Evolutionary conservation across 2,329 filamentous ascomycete species (phyloP), one percentile per base, ranked within the genome.

Genomic region (Sphaerulina musiva): DNA sequence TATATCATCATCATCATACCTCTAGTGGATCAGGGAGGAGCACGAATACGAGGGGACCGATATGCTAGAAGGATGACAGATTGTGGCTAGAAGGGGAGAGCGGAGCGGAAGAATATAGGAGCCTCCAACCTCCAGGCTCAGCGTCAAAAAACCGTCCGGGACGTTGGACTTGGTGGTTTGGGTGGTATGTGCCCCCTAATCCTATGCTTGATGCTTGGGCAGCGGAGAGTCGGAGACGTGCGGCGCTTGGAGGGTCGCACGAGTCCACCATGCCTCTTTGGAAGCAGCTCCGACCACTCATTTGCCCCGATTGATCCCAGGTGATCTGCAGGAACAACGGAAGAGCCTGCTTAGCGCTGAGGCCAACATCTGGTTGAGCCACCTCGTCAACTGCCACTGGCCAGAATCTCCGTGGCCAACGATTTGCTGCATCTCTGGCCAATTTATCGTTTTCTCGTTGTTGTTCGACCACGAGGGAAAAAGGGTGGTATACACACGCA

Each of bases 271-370:
- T 52, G 39, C 54, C 54, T 34, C 38, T 54, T 49, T 39, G 38
- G 41, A 17, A 20, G 20, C 2, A 31, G 4, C 36, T 41, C 46
- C 50, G 42, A 50, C 54, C 54, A 53, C 36, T 53, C 50, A 55
- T 32, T 34, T n/a, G 26, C 49, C 44, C 34, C 34, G 14, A 14
- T 53, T 17, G 34, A 7, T 14, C 36, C 53, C 36, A 47, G 17
- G 17, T n/a, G 39, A 52, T 49, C 54, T 56, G 54, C 54, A 56
- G 54, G 54, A 56, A 56, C 54, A 56, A 45, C 48, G 46, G 34
- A n/a, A 45, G 39, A 47, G 46, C 39, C 34, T 38, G 10, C 10
- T 52, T 55, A 55, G 48, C 53, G 48, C 53, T 32, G 29, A 14
- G 14, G 32, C 42, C 42, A 34, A 38, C 34, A 12, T 41, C 39